A percentile compares a stretch with the other conserved stretches of the same genome.
Evolutionary conservation across 495 filamentous ascomycete genomes (phyloP).

Genomic region (Usnea hakonensis): DNA sequence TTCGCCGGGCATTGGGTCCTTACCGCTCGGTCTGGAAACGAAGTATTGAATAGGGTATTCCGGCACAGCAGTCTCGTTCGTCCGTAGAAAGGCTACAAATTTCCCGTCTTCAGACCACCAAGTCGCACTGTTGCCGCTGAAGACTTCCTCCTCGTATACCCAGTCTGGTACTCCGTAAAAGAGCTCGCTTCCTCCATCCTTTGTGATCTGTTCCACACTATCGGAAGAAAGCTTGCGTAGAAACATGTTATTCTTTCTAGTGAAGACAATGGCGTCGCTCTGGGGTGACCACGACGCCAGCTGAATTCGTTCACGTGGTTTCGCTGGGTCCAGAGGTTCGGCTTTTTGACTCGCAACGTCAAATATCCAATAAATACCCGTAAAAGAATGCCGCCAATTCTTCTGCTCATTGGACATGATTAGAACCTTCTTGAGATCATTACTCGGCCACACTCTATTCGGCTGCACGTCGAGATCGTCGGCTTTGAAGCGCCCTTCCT

Average conservation of each 20-base stretch:
- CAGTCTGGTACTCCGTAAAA: slow-evolving; percentile 98
- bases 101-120: slow-evolving; percentile 92
- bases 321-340: slow-evolving; percentile 65
- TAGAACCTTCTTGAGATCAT: slow-evolving; percentile 76
- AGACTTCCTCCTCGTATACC: slow-evolving; percentile 98
- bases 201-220: slow-evolving; percentile 66
- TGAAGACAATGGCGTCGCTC: slow-evolving; percentile 79
- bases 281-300: slow-evolving; percentile 85
- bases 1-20: slow-evolving; percentile 58
- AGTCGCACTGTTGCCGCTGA: slow-evolving; percentile 68
- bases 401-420: slow-evolving; percentile 58
- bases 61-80: slow-evolving; percentile 85
- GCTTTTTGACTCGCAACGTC: slow-evolving; percentile 77
- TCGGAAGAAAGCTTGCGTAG: slow-evolving; percentile 58
- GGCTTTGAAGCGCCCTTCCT: slow-evolving; percentile 53
- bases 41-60: slow-evolving; percentile 95
- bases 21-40: slow-evolving; percentile 76
- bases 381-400: slow-evolving; percentile 87
- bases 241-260: slow-evolving; percentile 80
- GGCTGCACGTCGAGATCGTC: slow-evolving; percentile 45
- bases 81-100: slow-evolving; percentile 82
- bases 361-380: slow-evolving; percentile 84
- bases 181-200: slow-evolving; percentile 73
- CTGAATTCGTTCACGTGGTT: slow-evolving; percentile 62
- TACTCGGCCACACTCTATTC: slow-evolving; percentile 62